A percentile compares a stretch with the other conserved stretches of the same genome.
Evolutionary conservation across 306 rosid genomes (phyloP).

Genomic region (Cucumis cinereus): DNA sequence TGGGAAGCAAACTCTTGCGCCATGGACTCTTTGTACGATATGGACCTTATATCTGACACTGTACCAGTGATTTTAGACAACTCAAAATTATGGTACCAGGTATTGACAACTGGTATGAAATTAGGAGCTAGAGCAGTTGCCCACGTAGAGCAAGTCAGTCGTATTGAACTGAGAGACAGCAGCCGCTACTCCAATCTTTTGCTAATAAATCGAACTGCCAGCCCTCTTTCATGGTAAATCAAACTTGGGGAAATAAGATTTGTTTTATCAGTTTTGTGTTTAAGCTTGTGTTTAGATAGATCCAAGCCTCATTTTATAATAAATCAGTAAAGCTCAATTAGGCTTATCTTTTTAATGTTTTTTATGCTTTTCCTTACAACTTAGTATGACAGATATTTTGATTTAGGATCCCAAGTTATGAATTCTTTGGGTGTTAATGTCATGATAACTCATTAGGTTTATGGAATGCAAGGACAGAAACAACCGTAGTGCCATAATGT

Average conservation of each 20-base stretch:
- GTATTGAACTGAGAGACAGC: slow-evolving; percentile 47
- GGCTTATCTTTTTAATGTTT: neutral
- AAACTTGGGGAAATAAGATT: neutral
- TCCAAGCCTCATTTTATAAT: neutral
- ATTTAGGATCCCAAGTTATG: neutral
- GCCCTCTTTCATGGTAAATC: slow-evolving; percentile 75
- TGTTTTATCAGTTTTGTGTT: neutral
- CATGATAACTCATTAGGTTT: slow-evolving; percentile 47
- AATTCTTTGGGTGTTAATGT: neutral
- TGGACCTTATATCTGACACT: slow-evolving; percentile 52
- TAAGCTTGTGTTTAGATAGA: neutral
- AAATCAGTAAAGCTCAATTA: neutral
- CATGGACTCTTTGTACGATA: slow-evolving; percentile 79
- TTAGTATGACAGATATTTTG: neutral
- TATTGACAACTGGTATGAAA: slow-evolving; percentile 61
- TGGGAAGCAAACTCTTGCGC: slow-evolving; percentile 75
- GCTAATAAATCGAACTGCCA: slow-evolving; percentile 86
- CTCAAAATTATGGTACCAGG: slow-evolving; percentile 74
- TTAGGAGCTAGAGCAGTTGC: slow-evolving; percentile 65
- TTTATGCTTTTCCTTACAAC: neutral
- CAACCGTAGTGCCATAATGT: slow-evolving; percentile 49
- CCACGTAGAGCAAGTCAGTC: slow-evolving; percentile 48
- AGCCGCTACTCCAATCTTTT: slow-evolving; percentile 48
- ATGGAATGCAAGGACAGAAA: slow-evolving; percentile 98
- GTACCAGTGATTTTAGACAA: slow-evolving; percentile 78